These are phyloP conservation scores for Arthrinium puccinioides DNA, from an alignment of 2,329 filamentous ascomycete species.

Conservation along the genomic window DNA sequence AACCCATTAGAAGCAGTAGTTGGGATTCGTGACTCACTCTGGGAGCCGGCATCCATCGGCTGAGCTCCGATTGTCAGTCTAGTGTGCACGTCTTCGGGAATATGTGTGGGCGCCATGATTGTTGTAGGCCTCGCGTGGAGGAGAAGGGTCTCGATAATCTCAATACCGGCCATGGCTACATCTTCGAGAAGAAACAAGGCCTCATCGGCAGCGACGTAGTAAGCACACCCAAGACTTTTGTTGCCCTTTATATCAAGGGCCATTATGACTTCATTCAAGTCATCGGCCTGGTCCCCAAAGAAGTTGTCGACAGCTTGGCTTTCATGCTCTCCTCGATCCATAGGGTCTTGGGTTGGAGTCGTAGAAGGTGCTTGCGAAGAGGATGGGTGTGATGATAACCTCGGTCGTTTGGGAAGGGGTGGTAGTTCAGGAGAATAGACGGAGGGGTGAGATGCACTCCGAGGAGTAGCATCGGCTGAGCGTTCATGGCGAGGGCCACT, in stretches of 20 bases:
- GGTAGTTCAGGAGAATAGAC: slow-evolving; percentile 17
- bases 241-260: slow-evolving; percentile 68
- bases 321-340: not conserved
- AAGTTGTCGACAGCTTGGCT: slow-evolving; percentile 8
- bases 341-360: not conserved
- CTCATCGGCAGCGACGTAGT: slow-evolving; percentile 66
- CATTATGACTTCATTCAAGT: slow-evolving; percentile 66
- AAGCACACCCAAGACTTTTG: slow-evolving; percentile 72
- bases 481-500: no score
- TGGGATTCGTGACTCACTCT: no score
- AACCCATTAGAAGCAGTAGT: not conserved
- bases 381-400: slow-evolving; percentile 15
- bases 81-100: slow-evolving; percentile 31
- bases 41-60: slow-evolving; percentile 3
- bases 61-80: slow-evolving; percentile 24
- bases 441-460: slow-evolving; percentile 7
- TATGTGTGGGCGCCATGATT: slow-evolving; percentile 43
- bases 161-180: slow-evolving; percentile 58
- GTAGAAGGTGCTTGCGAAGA: slow-evolving; percentile 9
- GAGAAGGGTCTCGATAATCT: slow-evolving; percentile 57
- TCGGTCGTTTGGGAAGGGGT: slow-evolving; percentile 13
- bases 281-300: slow-evolving; percentile 19
- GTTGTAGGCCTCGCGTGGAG: slow-evolving; percentile 47
- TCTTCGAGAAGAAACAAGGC: slow-evolving; percentile 73
- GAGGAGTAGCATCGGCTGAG: slow-evolving; percentile 7